A percentile compares a stretch with the other conserved stretches of the same genome.
phyloP scores from a whole-genome alignment of 1,284 basidiomycete genomes.

The Cerrena zonata region DNA sequence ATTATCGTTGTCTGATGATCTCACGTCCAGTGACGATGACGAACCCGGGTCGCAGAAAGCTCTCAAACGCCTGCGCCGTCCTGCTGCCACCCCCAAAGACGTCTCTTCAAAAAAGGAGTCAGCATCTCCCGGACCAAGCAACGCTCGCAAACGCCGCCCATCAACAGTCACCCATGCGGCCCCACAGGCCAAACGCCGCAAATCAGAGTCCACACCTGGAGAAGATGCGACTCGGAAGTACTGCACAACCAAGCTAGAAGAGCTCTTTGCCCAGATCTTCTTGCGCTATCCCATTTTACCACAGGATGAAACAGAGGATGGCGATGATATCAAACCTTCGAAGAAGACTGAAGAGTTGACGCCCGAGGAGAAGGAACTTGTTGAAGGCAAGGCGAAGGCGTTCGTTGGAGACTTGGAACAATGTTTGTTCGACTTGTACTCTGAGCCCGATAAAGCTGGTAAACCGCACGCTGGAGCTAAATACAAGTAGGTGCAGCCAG shows the following conservation, averaged over 20 bases:
- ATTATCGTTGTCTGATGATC: constrained; percentile 40
- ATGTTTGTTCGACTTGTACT: constrained; percentile 64
- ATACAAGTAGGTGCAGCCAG: constrained; percentile 60
- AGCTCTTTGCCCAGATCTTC: constrained; percentile 64
- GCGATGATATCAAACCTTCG: constrained; percentile 15
- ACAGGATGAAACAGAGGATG: constrained; percentile 35
- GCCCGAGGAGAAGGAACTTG: constrained; percentile 51
- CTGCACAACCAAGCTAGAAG: constrained; percentile 66
- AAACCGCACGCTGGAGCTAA: constrained; percentile 61
- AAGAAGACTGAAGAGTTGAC: constrained; percentile 35
- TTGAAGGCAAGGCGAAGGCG: constrained; percentile 48
- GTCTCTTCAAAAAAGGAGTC: constrained; percentile 9
- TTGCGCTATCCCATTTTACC: constrained; percentile 51
- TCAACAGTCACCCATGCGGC: constrained; percentile 27
- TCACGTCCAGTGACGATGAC: constrained; percentile 29
- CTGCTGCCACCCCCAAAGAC: constrained; percentile 12
- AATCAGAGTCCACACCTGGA: constrained; percentile 29
- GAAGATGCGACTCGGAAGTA: constrained; percentile 75
- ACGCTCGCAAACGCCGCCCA: constrained; percentile 38
- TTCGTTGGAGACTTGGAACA: constrained; percentile 67
- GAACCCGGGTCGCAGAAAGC: constrained; percentile 16
- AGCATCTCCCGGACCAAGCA: constrained; percentile 17
- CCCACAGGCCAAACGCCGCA: constrained; percentile 37
- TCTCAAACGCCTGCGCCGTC: constrained; percentile 17
- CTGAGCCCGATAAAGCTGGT: constrained; percentile 72